Percentiles rank a stretch among this genome's conserved stretches.
These are phyloP conservation scores for Fraxinus greggii DNA, from an alignment of 305 asterid species.

Conservation along the genomic window DNA sequence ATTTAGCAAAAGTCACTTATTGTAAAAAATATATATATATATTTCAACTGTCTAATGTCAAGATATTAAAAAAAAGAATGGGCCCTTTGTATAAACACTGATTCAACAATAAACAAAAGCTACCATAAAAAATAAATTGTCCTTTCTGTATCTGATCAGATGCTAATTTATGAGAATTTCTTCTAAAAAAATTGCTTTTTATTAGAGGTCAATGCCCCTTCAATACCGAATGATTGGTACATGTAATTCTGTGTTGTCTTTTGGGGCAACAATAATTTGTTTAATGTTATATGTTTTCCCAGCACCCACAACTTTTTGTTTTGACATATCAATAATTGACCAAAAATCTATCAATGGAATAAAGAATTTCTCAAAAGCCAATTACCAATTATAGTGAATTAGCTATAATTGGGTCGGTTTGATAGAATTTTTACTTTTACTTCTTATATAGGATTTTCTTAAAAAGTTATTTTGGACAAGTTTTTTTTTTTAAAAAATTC, in stretches of 20 bases:
- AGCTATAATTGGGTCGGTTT: not conserved
- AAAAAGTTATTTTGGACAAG: not conserved
- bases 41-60: not conserved
- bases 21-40: not conserved
- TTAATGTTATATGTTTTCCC: not conserved
- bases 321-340: conserved; percentile 7
- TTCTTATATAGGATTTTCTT: no score
- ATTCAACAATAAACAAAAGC: no score
- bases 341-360: not conserved
- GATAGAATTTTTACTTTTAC: not conserved
- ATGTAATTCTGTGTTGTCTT: conserved; percentile 24
- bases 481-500: no score
- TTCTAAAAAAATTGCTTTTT: not conserved
- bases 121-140: not conserved
- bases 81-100: no score
- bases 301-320: not conserved
- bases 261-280: conserved; percentile 22
- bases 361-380: not conserved
- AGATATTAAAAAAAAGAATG: not conserved
- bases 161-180: not conserved
- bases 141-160: not conserved
- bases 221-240: conserved; percentile 22
- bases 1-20: not conserved
- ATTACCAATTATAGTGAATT: not conserved
- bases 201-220: not conserved